These are phyloP conservation scores for Didymella lethalis DNA, from an alignment of 2,329 filamentous ascomycete genomes.

Conservation along the genomic window DNA sequence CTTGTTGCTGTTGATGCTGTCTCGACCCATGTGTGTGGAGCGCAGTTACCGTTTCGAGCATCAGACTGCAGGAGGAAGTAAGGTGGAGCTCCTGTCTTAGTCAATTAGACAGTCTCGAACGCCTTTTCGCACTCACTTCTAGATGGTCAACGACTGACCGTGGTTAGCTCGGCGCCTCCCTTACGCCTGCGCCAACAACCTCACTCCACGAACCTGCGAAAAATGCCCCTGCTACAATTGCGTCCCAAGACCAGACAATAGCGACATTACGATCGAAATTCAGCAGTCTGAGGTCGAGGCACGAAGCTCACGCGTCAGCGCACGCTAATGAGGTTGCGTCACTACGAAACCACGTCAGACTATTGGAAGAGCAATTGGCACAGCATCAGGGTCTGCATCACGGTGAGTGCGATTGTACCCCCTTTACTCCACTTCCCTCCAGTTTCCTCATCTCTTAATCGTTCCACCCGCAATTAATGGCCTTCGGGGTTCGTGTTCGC, in stretches of 20 bases:
- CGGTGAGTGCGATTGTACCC: conserved; percentile 31
- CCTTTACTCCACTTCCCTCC: conserved; percentile 15
- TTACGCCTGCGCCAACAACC: conserved; percentile 22
- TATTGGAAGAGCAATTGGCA: conserved; percentile 49
- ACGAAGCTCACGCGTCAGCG: conserved; percentile 51
- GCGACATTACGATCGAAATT: conserved; percentile 49
- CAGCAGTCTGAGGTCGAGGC: conserved; percentile 45
- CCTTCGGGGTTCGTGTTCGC: conserved; percentile 17
- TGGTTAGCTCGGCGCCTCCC: conserved; percentile 29
- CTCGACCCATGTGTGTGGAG: conserved; percentile 2
- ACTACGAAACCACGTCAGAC: conserved; percentile 48
- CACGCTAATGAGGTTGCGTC: conserved; percentile 53
- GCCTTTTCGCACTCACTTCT: not conserved
- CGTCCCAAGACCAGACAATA: conserved; percentile 44
- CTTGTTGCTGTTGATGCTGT: conserved; percentile 1
- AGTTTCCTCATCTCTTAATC: not conserved
- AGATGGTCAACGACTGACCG: conserved; percentile 19
- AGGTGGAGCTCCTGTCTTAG: not conserved
- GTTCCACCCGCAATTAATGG: conserved; percentile 7
- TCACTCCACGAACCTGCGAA: conserved; percentile 34
- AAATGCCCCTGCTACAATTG: conserved; percentile 41
- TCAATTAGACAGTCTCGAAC: not conserved
- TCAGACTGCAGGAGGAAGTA: conserved; percentile 4
- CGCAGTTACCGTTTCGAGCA: conserved; percentile 1
- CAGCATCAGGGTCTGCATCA: conserved; percentile 40